Conservation (phyloP, 2,329 filamentous ascomycete genomes). For the Stagonosporopsis tanaceti region DNA sequence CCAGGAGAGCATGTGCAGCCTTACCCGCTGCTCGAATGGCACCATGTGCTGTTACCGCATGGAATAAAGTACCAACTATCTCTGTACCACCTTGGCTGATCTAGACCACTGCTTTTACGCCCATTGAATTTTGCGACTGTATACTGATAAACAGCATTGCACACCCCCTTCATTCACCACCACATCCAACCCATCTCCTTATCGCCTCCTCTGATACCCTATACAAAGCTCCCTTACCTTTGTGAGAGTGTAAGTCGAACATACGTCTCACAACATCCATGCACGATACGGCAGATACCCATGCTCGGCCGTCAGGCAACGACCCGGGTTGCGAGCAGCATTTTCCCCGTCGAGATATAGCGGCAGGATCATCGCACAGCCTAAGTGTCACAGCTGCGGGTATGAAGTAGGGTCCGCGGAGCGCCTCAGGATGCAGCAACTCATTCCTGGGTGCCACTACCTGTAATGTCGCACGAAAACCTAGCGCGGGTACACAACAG, state of each 20-base stretch:
- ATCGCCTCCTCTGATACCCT: too few relatives aligned
- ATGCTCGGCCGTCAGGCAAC: not conserved
- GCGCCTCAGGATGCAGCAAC: not conserved
- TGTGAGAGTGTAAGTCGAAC: too few relatives aligned
- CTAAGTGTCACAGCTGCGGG: not conserved
- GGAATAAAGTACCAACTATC: not conserved
- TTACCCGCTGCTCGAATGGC: too few relatives aligned
- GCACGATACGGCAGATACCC: constrained; percentile 5
- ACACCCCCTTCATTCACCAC: not conserved
- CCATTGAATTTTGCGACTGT: not conserved
- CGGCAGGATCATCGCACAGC: not conserved
- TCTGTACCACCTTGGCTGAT: not conserved
- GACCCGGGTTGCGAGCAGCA: not conserved
- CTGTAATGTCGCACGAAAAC: not conserved
- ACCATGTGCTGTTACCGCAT: constrained; percentile 2
- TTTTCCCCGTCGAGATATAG: constrained; percentile 1
- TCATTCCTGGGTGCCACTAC: constrained; percentile 3
- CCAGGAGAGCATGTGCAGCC: not conserved
- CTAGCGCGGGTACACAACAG: not conserved
- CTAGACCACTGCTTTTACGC: not conserved
- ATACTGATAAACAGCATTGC: not conserved
- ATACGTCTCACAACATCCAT: not conserved
- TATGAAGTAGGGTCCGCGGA: too few relatives aligned
- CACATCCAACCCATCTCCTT: too few relatives aligned
- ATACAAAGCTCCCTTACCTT: too few relatives aligned